Evolutionary conservation across 805 yeast genomes (phyloP).

Genomic region (Saturnispora sekii): DNA sequence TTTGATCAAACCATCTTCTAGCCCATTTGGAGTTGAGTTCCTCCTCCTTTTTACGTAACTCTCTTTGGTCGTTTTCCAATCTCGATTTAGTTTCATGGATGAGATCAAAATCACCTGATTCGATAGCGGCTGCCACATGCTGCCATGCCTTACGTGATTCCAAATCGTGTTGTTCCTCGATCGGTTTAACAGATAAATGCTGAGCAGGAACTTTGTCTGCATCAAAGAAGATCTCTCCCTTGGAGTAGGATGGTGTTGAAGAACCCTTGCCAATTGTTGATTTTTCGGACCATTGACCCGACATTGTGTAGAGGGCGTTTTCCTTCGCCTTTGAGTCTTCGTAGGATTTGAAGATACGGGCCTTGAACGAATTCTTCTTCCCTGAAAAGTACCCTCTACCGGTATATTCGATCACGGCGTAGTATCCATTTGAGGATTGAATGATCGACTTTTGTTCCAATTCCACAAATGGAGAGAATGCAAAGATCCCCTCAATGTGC

Average conservation of each 20-base stretch:
- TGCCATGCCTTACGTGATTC: conserved; percentile 89
- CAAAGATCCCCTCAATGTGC: conserved; percentile 87
- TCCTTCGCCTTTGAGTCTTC: conserved; percentile 40
- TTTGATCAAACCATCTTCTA: conserved; percentile 68
- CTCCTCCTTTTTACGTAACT: conserved; percentile 61
- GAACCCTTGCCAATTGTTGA: conserved; percentile 56
- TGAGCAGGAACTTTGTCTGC: conserved; percentile 43
- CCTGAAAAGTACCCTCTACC: conserved; percentile 96
- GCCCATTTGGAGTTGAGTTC: conserved; percentile 61
- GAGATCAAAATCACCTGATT: conserved; percentile 59
- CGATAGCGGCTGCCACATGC: conserved; percentile 82
- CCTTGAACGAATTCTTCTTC: conserved; percentile 87
- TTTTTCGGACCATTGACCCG: conserved; percentile 88
- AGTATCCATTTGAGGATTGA: conserved; percentile 71
- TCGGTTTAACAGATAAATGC: conserved; percentile 64
- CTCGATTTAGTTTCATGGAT: conserved; percentile 67
- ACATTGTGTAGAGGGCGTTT: conserved; percentile 65
- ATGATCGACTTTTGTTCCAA: conserved; percentile 82
- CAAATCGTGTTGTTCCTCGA: conserved; percentile 67
- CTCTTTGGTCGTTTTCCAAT: conserved; percentile 82
- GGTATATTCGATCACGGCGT: conserved; percentile 63
- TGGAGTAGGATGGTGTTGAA: conserved; percentile 32
- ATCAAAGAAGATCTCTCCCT: conserved; percentile 52
- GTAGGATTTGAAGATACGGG: conserved; percentile 55
- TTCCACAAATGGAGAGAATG: conserved; percentile 91